A percentile compares a stretch with the other conserved stretches of the same genome.
Evolutionary conservation across 192 early-diverging fungal genomes (phyloP).

Genomic region (Cetraspora pellucida): DNA sequence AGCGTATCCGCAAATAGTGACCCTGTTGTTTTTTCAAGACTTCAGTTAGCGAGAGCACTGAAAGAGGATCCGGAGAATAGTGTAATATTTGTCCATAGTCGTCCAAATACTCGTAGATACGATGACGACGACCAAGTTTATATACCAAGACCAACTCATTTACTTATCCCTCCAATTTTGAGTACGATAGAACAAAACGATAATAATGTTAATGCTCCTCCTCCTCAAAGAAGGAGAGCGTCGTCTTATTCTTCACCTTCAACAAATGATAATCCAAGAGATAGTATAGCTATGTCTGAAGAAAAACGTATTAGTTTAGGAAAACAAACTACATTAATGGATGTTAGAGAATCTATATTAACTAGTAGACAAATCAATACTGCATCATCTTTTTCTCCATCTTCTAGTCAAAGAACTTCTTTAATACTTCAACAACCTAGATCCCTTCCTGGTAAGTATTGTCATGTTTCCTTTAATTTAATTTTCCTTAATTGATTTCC

Average conservation of each 20-base stretch:
- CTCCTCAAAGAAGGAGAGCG: background rate
- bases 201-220: background rate
- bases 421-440: conserved; percentile 16
- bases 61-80: conserved; percentile 27
- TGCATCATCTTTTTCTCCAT: background rate
- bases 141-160: background rate
- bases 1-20: background rate
- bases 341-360: conserved; percentile 25
- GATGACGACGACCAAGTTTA: no score
- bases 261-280: background rate
- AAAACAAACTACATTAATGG: conserved; percentile 17
- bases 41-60: conserved; percentile 17
- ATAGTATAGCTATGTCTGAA: background rate
- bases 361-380: background rate
- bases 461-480: no score
- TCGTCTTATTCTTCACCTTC: background rate
- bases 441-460: background rate
- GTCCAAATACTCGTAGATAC: background rate
- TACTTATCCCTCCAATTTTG: conserved; percentile 4
- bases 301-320: conserved; percentile 1
- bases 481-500: background rate
- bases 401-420: conserved; percentile 28
- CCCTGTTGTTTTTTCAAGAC: conserved; percentile 12
- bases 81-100: background rate
- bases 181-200: background rate